Evolutionary conservation across 2,329 filamentous ascomycete genomes (phyloP).

Genomic region (Apiospora arundinis): DNA sequence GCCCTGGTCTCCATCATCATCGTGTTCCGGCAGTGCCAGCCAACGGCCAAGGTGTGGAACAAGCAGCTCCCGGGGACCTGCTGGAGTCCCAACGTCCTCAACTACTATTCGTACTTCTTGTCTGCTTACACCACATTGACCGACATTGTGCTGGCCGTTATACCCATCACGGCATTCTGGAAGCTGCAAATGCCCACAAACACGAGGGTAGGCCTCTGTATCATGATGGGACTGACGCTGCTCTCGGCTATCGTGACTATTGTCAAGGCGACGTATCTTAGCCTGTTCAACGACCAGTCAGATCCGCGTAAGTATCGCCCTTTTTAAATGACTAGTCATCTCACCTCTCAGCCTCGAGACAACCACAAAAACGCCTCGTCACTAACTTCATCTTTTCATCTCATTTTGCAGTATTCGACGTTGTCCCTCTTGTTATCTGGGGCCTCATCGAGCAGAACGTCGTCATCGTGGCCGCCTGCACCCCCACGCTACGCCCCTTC

Average conservation of each 20-base stretch:
- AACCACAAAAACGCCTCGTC: no score
- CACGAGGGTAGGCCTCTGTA: slow-evolving; percentile 34
- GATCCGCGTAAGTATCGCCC: slow-evolving; percentile 37
- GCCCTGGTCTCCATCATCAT: slow-evolving; percentile 35
- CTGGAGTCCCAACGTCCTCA: slow-evolving; percentile 33
- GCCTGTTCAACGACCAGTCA: slow-evolving; percentile 31
- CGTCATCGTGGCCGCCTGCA: slow-evolving; percentile 38
- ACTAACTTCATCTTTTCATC: no score
- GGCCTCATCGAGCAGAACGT: slow-evolving; percentile 36
- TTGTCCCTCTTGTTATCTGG: slow-evolving; percentile 29
- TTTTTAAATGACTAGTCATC: no score
- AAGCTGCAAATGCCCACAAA: slow-evolving; percentile 35
- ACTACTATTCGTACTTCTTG: slow-evolving; percentile 35
- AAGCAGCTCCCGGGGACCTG: slow-evolving; percentile 29
- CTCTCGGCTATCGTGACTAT: slow-evolving; percentile 37
- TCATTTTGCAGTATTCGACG: not conserved
- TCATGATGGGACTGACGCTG: slow-evolving; percentile 39
- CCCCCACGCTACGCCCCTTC: slow-evolving; percentile 36
- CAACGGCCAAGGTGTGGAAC: slow-evolving; percentile 33
- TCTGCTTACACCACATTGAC: slow-evolving; percentile 37
- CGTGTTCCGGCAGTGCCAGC: slow-evolving; percentile 36
- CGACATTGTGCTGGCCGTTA: slow-evolving; percentile 35
- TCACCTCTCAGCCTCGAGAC: no score
- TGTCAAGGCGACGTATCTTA: slow-evolving; percentile 37
- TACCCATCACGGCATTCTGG: slow-evolving; percentile 36